Evolutionary conservation across 768 basidiomycete genomes (phyloP).

Genomic region (Pisolithus tinctorius): DNA sequence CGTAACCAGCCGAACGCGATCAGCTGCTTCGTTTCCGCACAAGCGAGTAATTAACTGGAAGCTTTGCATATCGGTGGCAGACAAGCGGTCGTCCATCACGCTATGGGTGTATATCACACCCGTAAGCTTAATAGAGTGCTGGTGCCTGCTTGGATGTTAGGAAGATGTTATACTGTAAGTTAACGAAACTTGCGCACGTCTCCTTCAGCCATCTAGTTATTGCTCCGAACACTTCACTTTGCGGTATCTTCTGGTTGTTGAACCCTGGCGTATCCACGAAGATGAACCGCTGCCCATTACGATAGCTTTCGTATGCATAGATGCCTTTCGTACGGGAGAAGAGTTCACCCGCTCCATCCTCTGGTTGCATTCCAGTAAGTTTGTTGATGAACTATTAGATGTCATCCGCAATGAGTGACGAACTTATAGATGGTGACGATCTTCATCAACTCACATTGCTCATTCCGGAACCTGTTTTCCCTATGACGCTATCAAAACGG

Average conservation of each 20-base stretch:
- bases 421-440: no score
- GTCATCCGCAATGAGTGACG: background rate
- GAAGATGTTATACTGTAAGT: background rate
- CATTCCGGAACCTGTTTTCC: no score
- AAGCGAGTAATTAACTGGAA: background rate
- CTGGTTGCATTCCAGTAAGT: background rate
- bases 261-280: background rate
- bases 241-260: background rate
- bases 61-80: background rate
- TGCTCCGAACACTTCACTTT: background rate
- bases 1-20: background rate
- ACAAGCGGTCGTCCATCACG: background rate
- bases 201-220: background rate
- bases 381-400: background rate
- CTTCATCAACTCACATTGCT: no score
- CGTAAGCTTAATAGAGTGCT: background rate
- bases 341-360: background rate
- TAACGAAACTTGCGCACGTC: background rate
- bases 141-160: background rate
- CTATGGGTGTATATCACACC: background rate
- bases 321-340: background rate
- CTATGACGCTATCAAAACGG: no score
- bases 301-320: background rate
- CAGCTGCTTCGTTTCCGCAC: background rate
- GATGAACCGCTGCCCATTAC: background rate